Conservation (phyloP, 768 basidiomycete genomes). For the Lactarius hengduanensis region DNA sequence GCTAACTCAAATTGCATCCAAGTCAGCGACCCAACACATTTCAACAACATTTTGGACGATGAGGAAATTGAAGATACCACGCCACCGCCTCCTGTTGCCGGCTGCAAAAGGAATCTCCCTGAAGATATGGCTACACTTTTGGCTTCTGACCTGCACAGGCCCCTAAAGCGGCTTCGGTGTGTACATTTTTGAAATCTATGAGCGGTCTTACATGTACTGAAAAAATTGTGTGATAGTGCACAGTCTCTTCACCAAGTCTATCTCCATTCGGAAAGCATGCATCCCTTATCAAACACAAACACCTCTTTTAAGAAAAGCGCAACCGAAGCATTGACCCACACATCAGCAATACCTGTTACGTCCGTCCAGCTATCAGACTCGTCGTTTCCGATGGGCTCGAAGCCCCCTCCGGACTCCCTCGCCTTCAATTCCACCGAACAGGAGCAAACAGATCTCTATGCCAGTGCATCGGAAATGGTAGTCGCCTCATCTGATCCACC, state of each 20-base stretch:
- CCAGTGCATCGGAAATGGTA: background rate
- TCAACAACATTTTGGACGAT: background rate
- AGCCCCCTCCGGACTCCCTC: background rate
- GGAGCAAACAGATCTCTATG: background rate
- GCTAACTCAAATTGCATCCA: background rate
- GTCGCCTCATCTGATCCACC: no score
- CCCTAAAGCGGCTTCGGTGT: conserved; percentile 15
- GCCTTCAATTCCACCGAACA: background rate
- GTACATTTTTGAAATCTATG: background rate
- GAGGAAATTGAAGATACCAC: conserved; percentile 21
- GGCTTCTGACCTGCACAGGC: background rate
- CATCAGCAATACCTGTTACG: background rate
- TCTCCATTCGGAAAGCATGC: background rate
- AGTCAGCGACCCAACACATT: background rate
- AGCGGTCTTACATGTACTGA: background rate
- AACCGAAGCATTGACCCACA: no score
- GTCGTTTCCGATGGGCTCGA: background rate
- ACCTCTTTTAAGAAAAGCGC: background rate
- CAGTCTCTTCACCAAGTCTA: background rate
- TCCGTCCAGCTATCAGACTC: background rate
- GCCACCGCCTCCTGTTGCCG: conserved; percentile 20
- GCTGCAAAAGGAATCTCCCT: conserved; percentile 12
- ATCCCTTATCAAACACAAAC: background rate
- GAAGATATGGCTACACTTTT: background rate
- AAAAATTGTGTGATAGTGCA: background rate